Evolutionary conservation across 352 stramenopile species (phyloP).

Genomic region (Phytophthora nicotianae): DNA sequence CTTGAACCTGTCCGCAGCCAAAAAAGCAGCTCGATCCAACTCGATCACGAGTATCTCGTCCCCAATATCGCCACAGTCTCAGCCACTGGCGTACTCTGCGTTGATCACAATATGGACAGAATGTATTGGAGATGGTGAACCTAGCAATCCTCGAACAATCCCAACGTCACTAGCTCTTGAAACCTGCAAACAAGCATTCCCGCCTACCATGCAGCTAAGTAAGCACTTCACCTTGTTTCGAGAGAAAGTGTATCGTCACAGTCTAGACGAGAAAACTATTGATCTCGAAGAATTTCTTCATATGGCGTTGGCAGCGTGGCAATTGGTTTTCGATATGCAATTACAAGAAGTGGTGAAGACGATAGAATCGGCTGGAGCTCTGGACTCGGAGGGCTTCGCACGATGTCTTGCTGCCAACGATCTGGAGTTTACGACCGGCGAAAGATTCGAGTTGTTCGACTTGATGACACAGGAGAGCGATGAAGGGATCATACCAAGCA

Average conservation of each 20-base stretch:
- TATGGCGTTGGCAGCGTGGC: conserved; percentile 49
- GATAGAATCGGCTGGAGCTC: conserved; percentile 19
- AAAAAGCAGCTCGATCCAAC: conserved; percentile 31
- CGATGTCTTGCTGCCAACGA: conserved; percentile 35
- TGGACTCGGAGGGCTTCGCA: conserved; percentile 53
- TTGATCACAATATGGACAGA: conserved; percentile 64
- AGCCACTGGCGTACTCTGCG: conserved; percentile 42
- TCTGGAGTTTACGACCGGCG: conserved; percentile 58
- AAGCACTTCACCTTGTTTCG: conserved; percentile 37
- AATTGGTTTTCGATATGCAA: conserved; percentile 41
- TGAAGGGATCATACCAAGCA: conserved; percentile 32
- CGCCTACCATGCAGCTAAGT: conserved; percentile 44
- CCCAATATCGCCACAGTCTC: conserved; percentile 7
- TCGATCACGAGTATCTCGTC: conserved; percentile 12
- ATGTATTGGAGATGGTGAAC: conserved; percentile 71
- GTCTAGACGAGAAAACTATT: conserved; percentile 46
- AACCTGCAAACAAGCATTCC: conserved; percentile 47
- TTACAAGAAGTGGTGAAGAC: conserved; percentile 31
- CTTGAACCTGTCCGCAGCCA: conserved; percentile 36
- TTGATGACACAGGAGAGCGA: conserved; percentile 47
- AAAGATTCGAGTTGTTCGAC: conserved; percentile 66
- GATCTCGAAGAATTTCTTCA: conserved; percentile 53
- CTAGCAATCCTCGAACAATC: conserved; percentile 20
- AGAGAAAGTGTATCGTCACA: conserved; percentile 46
- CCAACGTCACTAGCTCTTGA: conserved; percentile 43